Percentiles rank a stretch among this genome's conserved stretches.
phyloP scores from a whole-genome alignment of 768 basidiomycete genomes.

The Termitomyces sp. region DNA sequence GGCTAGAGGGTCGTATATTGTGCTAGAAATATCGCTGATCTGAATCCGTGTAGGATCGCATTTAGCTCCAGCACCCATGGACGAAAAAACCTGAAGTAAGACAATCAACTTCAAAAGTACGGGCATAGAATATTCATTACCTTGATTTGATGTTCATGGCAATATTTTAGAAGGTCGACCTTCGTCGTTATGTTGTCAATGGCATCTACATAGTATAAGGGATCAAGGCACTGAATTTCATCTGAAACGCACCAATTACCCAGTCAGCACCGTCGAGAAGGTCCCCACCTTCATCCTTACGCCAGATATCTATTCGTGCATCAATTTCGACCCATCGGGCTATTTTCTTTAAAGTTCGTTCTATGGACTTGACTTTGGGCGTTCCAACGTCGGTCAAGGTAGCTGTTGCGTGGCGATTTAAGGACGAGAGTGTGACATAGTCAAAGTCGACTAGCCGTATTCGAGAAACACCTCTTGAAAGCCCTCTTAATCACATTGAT shows the following conservation, averaged over 20 bases:
- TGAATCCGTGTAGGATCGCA: conserved; percentile 92
- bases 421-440: conserved; percentile 89
- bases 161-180: conserved; percentile 89
- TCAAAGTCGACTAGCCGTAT: conserved; percentile 92
- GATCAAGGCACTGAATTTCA: background rate
- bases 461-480: conserved; percentile 59
- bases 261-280: conserved; percentile 85
- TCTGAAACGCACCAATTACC: conserved; percentile 70
- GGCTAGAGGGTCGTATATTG: conserved; percentile 92
- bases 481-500: background rate
- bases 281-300: conserved; percentile 67
- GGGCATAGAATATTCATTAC: conserved; percentile 28
- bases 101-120: conserved; percentile 15
- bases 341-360: conserved; percentile 61
- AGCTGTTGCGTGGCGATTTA: conserved; percentile 94
- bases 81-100: conserved; percentile 79
- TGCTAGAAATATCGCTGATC: conserved; percentile 89
- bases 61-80: conserved; percentile 96
- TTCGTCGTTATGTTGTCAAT: conserved; percentile 98
- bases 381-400: conserved; percentile 86
- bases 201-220: conserved; percentile 53
- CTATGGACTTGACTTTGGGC: conserved; percentile 81
- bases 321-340: conserved; percentile 89
- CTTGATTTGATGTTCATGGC: conserved; percentile 74
- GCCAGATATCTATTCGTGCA: conserved; percentile 78